A percentile compares a stretch with the other conserved stretches of the same genome.
Conservation (phyloP, 257 asterid genomes). For the Solanum piurae region DNA sequence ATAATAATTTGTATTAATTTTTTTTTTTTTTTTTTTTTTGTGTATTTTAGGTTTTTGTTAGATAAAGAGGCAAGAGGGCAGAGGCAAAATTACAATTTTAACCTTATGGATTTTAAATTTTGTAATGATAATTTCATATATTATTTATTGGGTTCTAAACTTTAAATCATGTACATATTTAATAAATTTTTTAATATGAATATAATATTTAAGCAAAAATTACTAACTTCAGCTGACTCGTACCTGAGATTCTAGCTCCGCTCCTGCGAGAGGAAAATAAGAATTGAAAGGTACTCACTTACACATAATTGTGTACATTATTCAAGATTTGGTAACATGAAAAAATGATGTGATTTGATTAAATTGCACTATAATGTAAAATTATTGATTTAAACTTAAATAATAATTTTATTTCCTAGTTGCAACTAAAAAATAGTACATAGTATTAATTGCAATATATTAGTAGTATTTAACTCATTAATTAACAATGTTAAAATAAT, state of each 20-base stretch:
- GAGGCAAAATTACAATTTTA: too few relatives aligned
- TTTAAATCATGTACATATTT: too few relatives aligned
- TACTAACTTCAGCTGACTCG: too few relatives aligned
- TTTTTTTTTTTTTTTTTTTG: neutral
- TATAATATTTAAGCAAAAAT: too few relatives aligned
- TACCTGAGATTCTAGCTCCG: neutral
- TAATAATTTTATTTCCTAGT: neutral
- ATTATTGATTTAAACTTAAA: neutral
- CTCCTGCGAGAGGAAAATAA: neutral
- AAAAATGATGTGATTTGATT: neutral
- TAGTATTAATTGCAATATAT: neutral
- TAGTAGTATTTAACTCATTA: neutral
- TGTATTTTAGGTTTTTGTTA: neutral
- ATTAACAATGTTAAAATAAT: neutral
- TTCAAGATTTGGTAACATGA: neutral
- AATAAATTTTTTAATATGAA: too few relatives aligned
- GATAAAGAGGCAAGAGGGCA: too few relatives aligned
- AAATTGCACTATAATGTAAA: neutral
- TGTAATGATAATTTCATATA: too few relatives aligned
- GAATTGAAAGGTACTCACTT: neutral
- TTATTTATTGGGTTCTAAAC: too few relatives aligned
- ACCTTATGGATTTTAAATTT: too few relatives aligned
- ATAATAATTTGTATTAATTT: neutral
- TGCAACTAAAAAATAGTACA: neutral
- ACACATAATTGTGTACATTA: neutral